These are phyloP conservation scores for Pestalotiopsis sp. DNA, from an alignment of 2,329 filamentous ascomycete species.

Conservation along the genomic window DNA sequence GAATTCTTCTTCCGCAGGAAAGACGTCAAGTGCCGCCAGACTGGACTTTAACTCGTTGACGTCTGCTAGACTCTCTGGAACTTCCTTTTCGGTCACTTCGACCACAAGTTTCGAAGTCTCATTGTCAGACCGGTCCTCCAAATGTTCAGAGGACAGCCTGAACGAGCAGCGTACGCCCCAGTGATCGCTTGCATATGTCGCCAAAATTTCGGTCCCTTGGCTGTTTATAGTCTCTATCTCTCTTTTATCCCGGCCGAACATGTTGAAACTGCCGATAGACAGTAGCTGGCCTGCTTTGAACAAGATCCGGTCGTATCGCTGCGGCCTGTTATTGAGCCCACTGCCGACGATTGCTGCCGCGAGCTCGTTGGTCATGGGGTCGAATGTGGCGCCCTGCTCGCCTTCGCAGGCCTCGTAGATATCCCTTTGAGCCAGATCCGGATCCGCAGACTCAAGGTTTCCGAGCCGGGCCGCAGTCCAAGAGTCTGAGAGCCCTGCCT, in stretches of 20 bases:
- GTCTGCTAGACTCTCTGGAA: constrained; percentile 33
- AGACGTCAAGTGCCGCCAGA: constrained; percentile 39
- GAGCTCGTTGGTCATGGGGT: constrained; percentile 59
- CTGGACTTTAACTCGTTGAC: constrained; percentile 38
- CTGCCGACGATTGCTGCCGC: constrained; percentile 53
- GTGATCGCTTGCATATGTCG: constrained; percentile 54
- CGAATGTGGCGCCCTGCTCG: constrained; percentile 68
- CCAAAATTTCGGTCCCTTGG: no score
- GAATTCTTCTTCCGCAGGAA: constrained; percentile 52
- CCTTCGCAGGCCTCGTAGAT: constrained; percentile 50
- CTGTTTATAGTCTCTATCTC: neutral
- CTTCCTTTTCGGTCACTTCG: constrained; percentile 36
- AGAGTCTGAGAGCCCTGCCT: constrained; percentile 53
- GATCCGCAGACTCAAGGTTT: constrained; percentile 43
- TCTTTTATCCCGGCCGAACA: constrained; percentile 50
- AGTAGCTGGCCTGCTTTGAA: constrained; percentile 46
- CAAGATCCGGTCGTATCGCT: constrained; percentile 68
- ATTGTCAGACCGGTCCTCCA: constrained; percentile 17
- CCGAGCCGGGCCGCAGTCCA: constrained; percentile 52
- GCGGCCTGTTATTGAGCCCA: constrained; percentile 57
- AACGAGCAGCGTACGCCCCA: constrained; percentile 57
- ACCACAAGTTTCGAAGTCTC: constrained; percentile 29
- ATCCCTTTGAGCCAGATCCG: constrained; percentile 22
- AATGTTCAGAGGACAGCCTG: constrained; percentile 20
- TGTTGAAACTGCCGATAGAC: constrained; percentile 52